Conservation (phyloP, 2,329 filamentous ascomycete genomes). For the Aspergillus felis region DNA sequence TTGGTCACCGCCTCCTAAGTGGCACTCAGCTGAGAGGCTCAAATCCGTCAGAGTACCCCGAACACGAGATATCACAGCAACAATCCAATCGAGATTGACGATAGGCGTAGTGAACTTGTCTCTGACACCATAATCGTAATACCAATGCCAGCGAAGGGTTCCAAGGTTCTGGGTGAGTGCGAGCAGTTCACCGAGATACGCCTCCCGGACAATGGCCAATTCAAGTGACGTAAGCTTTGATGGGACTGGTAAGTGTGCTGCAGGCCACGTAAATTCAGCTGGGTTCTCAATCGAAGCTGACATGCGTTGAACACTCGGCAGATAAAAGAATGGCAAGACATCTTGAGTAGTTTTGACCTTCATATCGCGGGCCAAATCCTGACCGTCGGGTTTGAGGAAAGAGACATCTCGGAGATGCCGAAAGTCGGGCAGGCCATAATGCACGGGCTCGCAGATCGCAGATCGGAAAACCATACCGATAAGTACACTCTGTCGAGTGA, state of each 20-base stretch:
- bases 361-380: not conserved
- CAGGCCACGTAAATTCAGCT: slow-evolving; percentile 13
- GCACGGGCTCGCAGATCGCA: slow-evolving; percentile 3
- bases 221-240: slow-evolving; percentile 9
- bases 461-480: slow-evolving; percentile 11
- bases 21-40: slow-evolving; percentile 10
- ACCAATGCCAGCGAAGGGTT: slow-evolving; percentile 10
- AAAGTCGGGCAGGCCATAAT: slow-evolving; percentile 8
- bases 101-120: slow-evolving; percentile 6
- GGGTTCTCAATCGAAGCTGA: slow-evolving; percentile 15
- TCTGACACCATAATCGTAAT: slow-evolving; percentile 4
- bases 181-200: slow-evolving; percentile 7
- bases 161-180: slow-evolving; percentile 7
- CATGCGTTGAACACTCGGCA: slow-evolving; percentile 15
- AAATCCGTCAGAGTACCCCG: slow-evolving; percentile 15
- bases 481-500: slow-evolving; percentile 7
- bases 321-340: slow-evolving; percentile 17
- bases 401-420: not conserved
- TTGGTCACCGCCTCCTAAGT: not conserved
- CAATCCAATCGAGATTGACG: slow-evolving; percentile 14
- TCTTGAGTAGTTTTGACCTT: slow-evolving; percentile 10
- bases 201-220: slow-evolving; percentile 8
- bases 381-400: not conserved
- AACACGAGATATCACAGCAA: slow-evolving; percentile 15
- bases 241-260: slow-evolving; percentile 1